A percentile compares a stretch with the other conserved stretches of the same genome.
Conservation (phyloP, 2,329 filamentous ascomycete species). For the Pezicula neosporulosa region DNA sequence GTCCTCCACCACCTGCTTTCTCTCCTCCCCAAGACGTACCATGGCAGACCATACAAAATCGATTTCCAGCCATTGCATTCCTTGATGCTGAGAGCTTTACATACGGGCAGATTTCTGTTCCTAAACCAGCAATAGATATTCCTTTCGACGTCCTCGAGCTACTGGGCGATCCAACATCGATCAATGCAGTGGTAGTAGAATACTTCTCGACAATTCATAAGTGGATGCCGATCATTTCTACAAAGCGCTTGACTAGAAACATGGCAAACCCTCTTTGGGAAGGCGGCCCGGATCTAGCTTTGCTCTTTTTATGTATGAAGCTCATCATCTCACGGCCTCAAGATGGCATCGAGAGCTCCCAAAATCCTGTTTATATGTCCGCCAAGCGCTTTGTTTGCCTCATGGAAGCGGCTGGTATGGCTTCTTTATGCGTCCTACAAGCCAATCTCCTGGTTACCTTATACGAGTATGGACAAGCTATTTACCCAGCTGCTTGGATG, state of each 20-base stretch:
- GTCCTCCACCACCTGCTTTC: constrained; percentile 14
- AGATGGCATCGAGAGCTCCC: constrained; percentile 30
- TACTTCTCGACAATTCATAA: constrained; percentile 43
- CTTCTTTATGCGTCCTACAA: constrained; percentile 41
- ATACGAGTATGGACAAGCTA: constrained; percentile 45
- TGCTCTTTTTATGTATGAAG: constrained; percentile 47
- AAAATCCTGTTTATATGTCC: constrained; percentile 37
- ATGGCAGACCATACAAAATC: constrained; percentile 25
- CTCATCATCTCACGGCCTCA: constrained; percentile 35
- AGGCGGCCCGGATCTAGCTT: constrained; percentile 40
- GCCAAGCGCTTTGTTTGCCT: constrained; percentile 38
- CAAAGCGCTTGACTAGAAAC: constrained; percentile 37
- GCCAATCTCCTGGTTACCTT: constrained; percentile 41
- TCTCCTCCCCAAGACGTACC: constrained; percentile 15
- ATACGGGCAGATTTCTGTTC: constrained; percentile 30
- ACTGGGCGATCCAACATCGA: constrained; percentile 32
- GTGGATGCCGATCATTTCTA: constrained; percentile 46
- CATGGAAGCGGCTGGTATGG: constrained; percentile 38
- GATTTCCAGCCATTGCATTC: constrained; percentile 40
- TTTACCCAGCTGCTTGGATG: constrained; percentile 48
- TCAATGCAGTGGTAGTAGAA: constrained; percentile 34
- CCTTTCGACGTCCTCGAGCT: constrained; percentile 32
- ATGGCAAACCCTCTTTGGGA: constrained; percentile 38
- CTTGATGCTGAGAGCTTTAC: constrained; percentile 39
- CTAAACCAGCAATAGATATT: constrained; percentile 34